Percentiles rank a stretch among this genome's conserved stretches.
Evolutionary conservation across 306 rosid species (phyloP).

Genomic region (Cucurbita ficifolia): DNA sequence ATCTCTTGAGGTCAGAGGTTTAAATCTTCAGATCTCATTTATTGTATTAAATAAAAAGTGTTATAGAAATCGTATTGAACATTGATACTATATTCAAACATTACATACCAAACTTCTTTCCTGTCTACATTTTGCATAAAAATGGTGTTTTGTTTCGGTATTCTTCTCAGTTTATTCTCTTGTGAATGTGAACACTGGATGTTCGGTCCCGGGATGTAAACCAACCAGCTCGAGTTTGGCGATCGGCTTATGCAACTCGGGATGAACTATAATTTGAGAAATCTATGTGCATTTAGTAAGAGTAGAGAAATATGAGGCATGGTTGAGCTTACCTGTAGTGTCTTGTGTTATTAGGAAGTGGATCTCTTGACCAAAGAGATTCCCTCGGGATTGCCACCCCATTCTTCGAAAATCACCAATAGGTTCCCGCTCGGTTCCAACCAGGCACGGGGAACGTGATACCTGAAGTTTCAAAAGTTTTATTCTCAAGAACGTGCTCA

Average conservation of each 20-base stretch:
- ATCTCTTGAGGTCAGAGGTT: too few relatives aligned
- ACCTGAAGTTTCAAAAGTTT: constrained; percentile 35
- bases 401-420: constrained; percentile 76
- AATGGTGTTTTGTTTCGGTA: neutral
- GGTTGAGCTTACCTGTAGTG: constrained; percentile 18
- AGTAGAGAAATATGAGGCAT: constrained; percentile 1
- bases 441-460: constrained; percentile 85
- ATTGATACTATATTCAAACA: too few relatives aligned
- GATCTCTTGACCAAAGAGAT: constrained; percentile 45
- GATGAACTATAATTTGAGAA: too few relatives aligned
- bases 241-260: too few relatives aligned
- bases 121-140: constrained; percentile 24
- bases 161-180: neutral
- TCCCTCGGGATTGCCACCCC: constrained; percentile 65
- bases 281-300: neutral
- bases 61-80: too few relatives aligned
- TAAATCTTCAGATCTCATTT: too few relatives aligned
- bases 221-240: too few relatives aligned
- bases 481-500: neutral
- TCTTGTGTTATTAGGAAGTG: constrained; percentile 18
- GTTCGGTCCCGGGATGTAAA: too few relatives aligned
- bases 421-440: constrained; percentile 44
- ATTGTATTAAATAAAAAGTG: too few relatives aligned
- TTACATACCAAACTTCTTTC: constrained; percentile 23
- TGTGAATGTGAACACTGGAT: too few relatives aligned